These are phyloP conservation scores for Quercus suber DNA, from an alignment of 306 rosid species.

Conservation along the genomic window DNA sequence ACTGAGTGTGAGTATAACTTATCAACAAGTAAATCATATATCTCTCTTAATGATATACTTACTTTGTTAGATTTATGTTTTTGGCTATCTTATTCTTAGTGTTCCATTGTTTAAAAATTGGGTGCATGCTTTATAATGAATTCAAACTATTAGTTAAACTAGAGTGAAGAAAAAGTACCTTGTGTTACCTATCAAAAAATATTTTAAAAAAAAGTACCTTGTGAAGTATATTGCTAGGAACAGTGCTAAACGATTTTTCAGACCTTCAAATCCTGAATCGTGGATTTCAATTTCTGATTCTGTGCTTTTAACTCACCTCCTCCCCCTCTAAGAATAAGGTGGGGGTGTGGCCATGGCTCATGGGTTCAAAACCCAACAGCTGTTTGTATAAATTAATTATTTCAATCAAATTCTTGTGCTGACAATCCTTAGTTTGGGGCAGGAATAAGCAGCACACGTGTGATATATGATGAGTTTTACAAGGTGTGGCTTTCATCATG, in stretches of 20 bases:
- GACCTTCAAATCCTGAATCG: no score
- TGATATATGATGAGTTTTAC: neutral
- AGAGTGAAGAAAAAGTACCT: neutral
- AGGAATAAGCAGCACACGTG: neutral
- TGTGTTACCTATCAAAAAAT: no score
- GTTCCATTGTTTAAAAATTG: neutral
- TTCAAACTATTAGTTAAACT: neutral
- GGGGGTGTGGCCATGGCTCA: no score
- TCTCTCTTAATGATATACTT: neutral
- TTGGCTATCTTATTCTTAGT: neutral
- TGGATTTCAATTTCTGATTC: no score
- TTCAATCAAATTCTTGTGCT: neutral
- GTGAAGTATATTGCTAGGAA: neutral
- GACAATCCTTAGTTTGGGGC: neutral
- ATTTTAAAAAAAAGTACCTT: neutral
- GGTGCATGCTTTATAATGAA: neutral
- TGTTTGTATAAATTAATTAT: no score
- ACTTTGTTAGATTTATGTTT: neutral
- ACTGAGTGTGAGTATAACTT: no score
- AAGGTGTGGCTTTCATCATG: neutral
- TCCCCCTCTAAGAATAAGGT: no score
- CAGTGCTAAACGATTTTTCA: neutral
- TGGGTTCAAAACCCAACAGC: no score
- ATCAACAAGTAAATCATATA: neutral
- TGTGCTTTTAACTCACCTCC: no score